phyloP scores from a whole-genome alignment of 1,284 basidiomycete genomes.

The Cutaneotrichosporon arboriforme region DNA sequence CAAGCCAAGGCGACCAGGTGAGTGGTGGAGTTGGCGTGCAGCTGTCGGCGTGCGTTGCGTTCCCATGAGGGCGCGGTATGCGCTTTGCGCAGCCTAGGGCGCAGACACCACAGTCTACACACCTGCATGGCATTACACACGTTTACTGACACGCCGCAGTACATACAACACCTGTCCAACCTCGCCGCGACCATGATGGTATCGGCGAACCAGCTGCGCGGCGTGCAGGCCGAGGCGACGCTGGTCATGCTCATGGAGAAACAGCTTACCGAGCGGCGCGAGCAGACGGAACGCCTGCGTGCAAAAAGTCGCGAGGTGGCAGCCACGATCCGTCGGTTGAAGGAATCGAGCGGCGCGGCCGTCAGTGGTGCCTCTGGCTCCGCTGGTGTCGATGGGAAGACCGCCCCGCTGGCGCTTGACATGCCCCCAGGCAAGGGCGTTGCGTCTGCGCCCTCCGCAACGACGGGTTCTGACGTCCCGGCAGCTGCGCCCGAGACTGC shows the following conservation, averaged over 20 bases:
- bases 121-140: too few species aligned
- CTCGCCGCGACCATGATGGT: constrained; percentile 45
- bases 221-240: constrained; percentile 42
- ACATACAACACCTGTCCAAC: constrained; percentile 43
- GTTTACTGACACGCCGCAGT: constrained; percentile 27
- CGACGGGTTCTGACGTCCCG: too few species aligned
- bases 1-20: constrained; percentile 44
- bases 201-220: constrained; percentile 36
- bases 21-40: not conserved
- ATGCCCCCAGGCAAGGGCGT: too few species aligned
- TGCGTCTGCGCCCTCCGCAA: too few species aligned
- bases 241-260: constrained; percentile 44
- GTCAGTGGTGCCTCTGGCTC: too few species aligned
- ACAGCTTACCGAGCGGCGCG: constrained; percentile 30
- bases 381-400: too few species aligned
- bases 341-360: not conserved
- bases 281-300: constrained; percentile 29
- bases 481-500: too few species aligned
- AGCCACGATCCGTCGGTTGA: constrained; percentile 12
- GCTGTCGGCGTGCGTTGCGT: not conserved
- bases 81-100: too few species aligned
- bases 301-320: constrained; percentile 21
- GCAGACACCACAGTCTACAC: not conserved
- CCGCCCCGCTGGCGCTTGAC: too few species aligned
- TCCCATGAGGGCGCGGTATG: too few species aligned